Base-by-base conservation (phyloP, 805 yeast species). In the Suhomyces emberorum region DNA sequence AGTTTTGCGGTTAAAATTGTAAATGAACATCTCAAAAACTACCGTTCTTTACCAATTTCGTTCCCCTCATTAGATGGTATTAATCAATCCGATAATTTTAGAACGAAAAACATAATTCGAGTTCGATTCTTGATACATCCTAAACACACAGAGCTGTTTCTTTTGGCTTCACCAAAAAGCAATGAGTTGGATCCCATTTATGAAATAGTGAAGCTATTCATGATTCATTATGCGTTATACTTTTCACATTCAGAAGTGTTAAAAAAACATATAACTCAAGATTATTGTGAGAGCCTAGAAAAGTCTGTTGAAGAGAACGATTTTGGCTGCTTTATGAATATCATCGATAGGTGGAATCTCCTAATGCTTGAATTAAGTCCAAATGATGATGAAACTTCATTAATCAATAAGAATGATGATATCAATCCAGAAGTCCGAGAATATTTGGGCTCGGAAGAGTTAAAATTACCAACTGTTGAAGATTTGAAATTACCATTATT, bases 141-240 rank as follows among this genome's bases (percentile, higher is more conserved):
- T 1, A 59, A 64, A 28, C 72, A 76, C 42, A 55, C 54, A 21
- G 86, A 80, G 46, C 61, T 63, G 27, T 79, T 72, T 42, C 42
- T 68, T 7, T 55, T 79, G 24, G 72, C 73, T 3, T 56, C 61
- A 11, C 76, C 82, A 4, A 76, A 74, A 41, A 70, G 70, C 41
- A 76, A 76, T 36, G 79, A 74, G 40, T 64, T 78, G 27, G 79
- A 81, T 49, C 86, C 88, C 4, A 61, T 79, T 30, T 72, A 66
- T 33, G 91, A 83, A 47, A 68, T 83, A 34, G 43, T 29, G 41
- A 53, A 60, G 39, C 45, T 67, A 4, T 61, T 69, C 37, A 66
- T 64, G 54, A 59, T 67, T 11, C 72, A 67, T 39, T 63, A 57
- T 35, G 53, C 67, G 3, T 49, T 69, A 8, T 69, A 61, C 43